Percentiles rank a stretch among this genome's conserved stretches.
phyloP scores from a whole-genome alignment of 2,329 filamentous ascomycete genomes.

The Fusarium drepaniforme region DNA sequence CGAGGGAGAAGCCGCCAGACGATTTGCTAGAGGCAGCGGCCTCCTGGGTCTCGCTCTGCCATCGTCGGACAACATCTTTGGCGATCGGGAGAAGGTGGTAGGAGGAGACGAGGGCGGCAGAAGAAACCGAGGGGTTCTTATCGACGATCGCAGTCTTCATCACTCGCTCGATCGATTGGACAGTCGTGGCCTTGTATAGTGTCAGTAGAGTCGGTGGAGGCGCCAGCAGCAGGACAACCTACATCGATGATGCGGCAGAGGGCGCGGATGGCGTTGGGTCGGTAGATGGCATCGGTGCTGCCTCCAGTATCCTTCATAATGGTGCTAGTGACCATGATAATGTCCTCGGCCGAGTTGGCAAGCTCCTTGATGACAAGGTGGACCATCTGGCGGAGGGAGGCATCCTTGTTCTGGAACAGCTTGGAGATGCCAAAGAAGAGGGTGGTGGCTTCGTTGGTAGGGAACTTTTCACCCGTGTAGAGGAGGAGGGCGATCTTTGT shows the following conservation, averaged over 20 bases:
- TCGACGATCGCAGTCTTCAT: slow-evolving; percentile 99
- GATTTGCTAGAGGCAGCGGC: slow-evolving; percentile 92
- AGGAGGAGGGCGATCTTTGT: slow-evolving; percentile 97
- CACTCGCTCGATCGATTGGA: slow-evolving; percentile 96
- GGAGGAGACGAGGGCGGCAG: slow-evolving; percentile 93
- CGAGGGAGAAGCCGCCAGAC: slow-evolving; percentile 88
- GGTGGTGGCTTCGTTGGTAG: slow-evolving; percentile 95
- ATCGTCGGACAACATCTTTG: slow-evolving; percentile 93
- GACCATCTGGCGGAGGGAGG: slow-evolving; percentile 97
- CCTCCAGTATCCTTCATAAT: slow-evolving; percentile 99
- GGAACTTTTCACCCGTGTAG: slow-evolving; percentile 97
- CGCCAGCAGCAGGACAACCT: slow-evolving; percentile 51
- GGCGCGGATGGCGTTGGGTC: slow-evolving; percentile 95
- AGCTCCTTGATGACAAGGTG: slow-evolving; percentile 99
- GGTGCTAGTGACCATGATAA: slow-evolving; percentile 99
- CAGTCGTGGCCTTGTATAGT: slow-evolving; percentile 81
- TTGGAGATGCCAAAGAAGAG: slow-evolving; percentile 99
- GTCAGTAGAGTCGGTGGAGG: slow-evolving; percentile 43
- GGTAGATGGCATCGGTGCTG: slow-evolving; percentile 92
- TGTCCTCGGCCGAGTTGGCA: slow-evolving; percentile 94
- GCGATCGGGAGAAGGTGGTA: slow-evolving; percentile 98
- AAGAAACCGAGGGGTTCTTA: slow-evolving; percentile 97
- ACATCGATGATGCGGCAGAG: slow-evolving; percentile 97
- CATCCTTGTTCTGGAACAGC: slow-evolving; percentile 99
- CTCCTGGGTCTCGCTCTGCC: slow-evolving; percentile 99